These are phyloP conservation scores for Lentinus tigrinus DNA, from an alignment of 768 basidiomycete genomes.

Conservation along the genomic window DNA sequence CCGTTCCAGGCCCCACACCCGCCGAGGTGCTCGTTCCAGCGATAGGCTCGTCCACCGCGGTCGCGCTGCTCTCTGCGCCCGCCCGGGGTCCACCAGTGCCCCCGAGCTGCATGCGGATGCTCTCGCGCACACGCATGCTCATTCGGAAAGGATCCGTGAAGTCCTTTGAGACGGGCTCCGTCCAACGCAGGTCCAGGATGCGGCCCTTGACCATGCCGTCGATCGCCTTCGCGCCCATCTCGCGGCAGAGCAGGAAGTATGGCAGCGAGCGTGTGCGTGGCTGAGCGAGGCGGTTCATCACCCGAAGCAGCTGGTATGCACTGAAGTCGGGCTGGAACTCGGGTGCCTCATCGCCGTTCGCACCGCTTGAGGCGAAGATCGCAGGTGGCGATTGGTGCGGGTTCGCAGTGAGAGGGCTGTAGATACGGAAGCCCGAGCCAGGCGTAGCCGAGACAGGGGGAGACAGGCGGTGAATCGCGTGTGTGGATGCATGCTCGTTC, in stretches of 20 bases:
- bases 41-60: conserved; percentile 30
- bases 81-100: conserved; percentile 8
- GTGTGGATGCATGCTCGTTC: conserved; percentile 20
- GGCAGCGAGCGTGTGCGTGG: conserved; percentile 62
- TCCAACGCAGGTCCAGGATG: conserved; percentile 76
- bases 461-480: conserved; percentile 23
- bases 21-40: neutral
- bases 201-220: conserved; percentile 83
- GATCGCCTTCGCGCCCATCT: conserved; percentile 79
- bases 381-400: conserved; percentile 25
- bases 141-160: conserved; percentile 30
- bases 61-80: conserved; percentile 38
- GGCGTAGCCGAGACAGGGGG: conserved; percentile 20
- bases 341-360: conserved; percentile 32
- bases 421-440: conserved; percentile 36
- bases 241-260: conserved; percentile 80
- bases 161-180: conserved; percentile 64
- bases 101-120: conserved; percentile 21
- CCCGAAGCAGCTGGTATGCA: conserved; percentile 77
- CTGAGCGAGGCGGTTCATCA: conserved; percentile 76
- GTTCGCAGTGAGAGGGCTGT: conserved; percentile 33
- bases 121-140: conserved; percentile 24
- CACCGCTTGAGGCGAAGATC: conserved; percentile 12
- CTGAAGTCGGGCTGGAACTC: conserved; percentile 66
- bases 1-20: neutral